Conservation (phyloP, 2,329 filamentous ascomycete genomes). For the Colletotrichum euphorbiae region DNA sequence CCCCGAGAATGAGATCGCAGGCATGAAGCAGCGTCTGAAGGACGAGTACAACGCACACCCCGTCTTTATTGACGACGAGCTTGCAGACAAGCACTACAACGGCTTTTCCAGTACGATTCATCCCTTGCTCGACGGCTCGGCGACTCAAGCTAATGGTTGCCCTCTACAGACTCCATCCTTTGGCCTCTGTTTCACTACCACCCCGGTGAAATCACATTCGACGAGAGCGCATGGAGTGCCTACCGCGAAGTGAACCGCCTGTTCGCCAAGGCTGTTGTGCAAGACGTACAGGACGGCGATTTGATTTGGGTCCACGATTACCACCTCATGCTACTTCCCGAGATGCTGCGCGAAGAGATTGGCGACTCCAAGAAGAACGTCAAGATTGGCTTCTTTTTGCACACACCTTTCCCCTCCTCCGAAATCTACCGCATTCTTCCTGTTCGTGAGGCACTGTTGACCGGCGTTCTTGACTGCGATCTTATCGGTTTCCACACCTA, state of each 20-base stretch:
- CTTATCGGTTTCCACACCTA: constrained; percentile 98
- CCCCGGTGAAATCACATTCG: constrained; percentile 97
- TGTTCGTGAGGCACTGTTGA: constrained; percentile 87
- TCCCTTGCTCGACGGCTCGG: constrained; percentile 9
- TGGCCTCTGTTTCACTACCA: constrained; percentile 99
- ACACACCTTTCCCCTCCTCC: constrained; percentile 96
- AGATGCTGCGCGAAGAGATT: constrained; percentile 94
- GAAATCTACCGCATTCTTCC: constrained; percentile 97
- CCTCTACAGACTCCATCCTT: constrained; percentile 83
- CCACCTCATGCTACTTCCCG: constrained; percentile 94
- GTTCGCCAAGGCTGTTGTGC: constrained; percentile 88
- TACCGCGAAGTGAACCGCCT: constrained; percentile 93
- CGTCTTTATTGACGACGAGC: constrained; percentile 92
- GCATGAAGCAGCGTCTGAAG: constrained; percentile 81
- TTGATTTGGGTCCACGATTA: constrained; percentile 99
- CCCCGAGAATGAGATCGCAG: constrained; percentile 81
- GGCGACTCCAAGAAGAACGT: constrained; percentile 86
- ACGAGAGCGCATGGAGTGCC: constrained; percentile 92
- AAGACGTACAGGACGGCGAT: constrained; percentile 92
- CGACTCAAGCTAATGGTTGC: constrained; percentile 14
- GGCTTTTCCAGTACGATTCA: constrained; percentile 86
- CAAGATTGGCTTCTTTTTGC: constrained; percentile 98
- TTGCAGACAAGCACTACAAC: constrained; percentile 96
- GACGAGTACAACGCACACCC: constrained; percentile 91
- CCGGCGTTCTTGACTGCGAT: constrained; percentile 91